Evolutionary conservation across 306 rosid species (phyloP).

Genomic region (Mucuna pruriens): DNA sequence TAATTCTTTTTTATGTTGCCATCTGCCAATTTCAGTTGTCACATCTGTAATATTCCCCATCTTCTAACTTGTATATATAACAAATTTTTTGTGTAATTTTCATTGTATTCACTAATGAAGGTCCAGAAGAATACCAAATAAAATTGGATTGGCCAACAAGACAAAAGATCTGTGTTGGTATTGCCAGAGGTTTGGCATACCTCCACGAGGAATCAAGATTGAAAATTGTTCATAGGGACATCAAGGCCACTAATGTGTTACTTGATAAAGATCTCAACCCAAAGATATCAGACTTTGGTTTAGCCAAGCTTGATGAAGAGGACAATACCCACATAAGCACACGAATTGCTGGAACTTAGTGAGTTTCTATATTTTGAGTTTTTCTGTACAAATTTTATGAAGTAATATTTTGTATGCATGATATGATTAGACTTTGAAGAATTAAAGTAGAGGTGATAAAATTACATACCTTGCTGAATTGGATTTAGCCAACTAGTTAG

Average conservation of each 20-base stretch:
- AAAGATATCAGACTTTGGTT: conserved; percentile 67
- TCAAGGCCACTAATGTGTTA: conserved; percentile 69
- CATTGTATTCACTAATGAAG: conserved; percentile 31
- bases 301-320: conserved; percentile 71
- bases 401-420: not conserved
- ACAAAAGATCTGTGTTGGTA: conserved; percentile 58
- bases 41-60: not conserved
- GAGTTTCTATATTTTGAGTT: conserved; percentile 25
- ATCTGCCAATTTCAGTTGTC: not conserved
- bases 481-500: conserved; percentile 34
- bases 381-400: not conserved
- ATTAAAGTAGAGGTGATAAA: not conserved
- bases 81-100: conserved; percentile 1
- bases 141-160: conserved; percentile 62
- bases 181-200: conserved; percentile 66
- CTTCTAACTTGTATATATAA: not conserved
- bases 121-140: conserved; percentile 17
- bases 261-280: conserved; percentile 64
- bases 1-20: conserved; percentile 12
- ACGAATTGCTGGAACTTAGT: conserved; percentile 60
- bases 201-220: conserved; percentile 73
- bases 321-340: conserved; percentile 69
- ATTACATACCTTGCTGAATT: not conserved
- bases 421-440: not conserved
- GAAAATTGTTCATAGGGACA: conserved; percentile 75